Evolutionary conservation across 768 basidiomycete genomes (phyloP), one percentile per base, ranked within the genome.

Genomic region (Panaeolus papilionaceus): DNA sequence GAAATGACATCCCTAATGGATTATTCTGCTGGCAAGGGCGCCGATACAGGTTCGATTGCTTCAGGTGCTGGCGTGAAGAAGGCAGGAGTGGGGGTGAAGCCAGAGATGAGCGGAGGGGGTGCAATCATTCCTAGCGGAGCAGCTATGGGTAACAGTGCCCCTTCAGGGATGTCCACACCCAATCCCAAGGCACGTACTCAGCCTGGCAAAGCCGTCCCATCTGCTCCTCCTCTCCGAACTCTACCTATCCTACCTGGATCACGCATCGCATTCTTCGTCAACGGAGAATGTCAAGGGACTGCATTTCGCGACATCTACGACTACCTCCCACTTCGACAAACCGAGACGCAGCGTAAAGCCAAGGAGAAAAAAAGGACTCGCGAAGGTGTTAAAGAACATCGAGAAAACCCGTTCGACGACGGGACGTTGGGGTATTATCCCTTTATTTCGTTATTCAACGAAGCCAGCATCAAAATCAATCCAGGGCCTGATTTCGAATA

Each of bases 341-440:
- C 88, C 11, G 82, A 86, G 2, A 85, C 83, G 26, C 85, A 86
- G 9, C 84, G 86, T 61, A 92, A 92, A 75, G 85, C 85, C 8
- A 88, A 89, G 72, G 88, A 88, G 66, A 87, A 86, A 74, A 89
- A 86, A 72, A 84, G 85, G 42, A 79, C 83, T n/a, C 86, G 86
- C 65, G 87, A 89, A 74, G 89, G 88, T 62, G 88, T 89, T 61
- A 88, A 90, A 64, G 89, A 92, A 72, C 91, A 92, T 75, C 85
- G 85, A 67, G 92, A 94, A 79, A 96, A 96, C 69, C 87, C 87
- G 2, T 93, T 95, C 73, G 96, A 99, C 76, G 98, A 99, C 76
- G 98, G 97, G 20, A 90, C 92, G 20, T 81, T 98, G 6, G 98
- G 98, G 0, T 99, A 99, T 79, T 99, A 95, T 76, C 95, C 97